These are phyloP conservation scores for Globisporangium cederbergense DNA, from an alignment of 352 stramenopile genomes.

Conservation along the genomic window DNA sequence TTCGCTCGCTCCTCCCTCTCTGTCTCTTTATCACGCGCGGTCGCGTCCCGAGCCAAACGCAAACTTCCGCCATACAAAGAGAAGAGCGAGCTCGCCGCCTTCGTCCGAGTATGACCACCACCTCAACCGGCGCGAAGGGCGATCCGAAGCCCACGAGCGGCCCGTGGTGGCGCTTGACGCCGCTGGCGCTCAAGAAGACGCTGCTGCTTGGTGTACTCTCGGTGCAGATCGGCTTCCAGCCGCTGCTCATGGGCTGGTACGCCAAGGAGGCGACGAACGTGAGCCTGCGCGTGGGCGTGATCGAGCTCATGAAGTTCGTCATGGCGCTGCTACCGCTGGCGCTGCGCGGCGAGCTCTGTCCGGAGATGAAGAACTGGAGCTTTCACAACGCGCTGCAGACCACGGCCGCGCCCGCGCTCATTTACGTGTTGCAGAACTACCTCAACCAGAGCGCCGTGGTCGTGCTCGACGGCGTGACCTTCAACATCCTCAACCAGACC, in stretches of 20 bases:
- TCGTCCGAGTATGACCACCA: background rate
- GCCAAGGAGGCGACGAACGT: slow-evolving; percentile 53
- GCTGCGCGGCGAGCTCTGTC: slow-evolving; percentile 37
- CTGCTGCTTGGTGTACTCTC: slow-evolving; percentile 61
- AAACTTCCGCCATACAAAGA: background rate
- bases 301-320: slow-evolving; percentile 69
- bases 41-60: background rate
- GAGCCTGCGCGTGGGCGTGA: slow-evolving; percentile 66
- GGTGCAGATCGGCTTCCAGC: slow-evolving; percentile 75
- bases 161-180: slow-evolving; percentile 22
- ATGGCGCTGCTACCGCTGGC: slow-evolving; percentile 62
- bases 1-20: no score
- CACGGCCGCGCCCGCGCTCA: slow-evolving; percentile 63
- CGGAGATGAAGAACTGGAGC: slow-evolving; percentile 68
- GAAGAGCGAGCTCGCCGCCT: background rate
- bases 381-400: slow-evolving; percentile 53
- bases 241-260: slow-evolving; percentile 77
- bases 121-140: background rate
- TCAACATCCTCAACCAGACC: slow-evolving; percentile 87
- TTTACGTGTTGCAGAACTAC: slow-evolving; percentile 84
- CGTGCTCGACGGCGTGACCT: slow-evolving; percentile 74
- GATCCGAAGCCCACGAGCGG: background rate
- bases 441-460: slow-evolving; percentile 77
- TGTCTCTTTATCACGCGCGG: no score
- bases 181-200: slow-evolving; percentile 45